Conservation (phyloP, 805 yeast species). For the Clavispora fructus region DNA sequence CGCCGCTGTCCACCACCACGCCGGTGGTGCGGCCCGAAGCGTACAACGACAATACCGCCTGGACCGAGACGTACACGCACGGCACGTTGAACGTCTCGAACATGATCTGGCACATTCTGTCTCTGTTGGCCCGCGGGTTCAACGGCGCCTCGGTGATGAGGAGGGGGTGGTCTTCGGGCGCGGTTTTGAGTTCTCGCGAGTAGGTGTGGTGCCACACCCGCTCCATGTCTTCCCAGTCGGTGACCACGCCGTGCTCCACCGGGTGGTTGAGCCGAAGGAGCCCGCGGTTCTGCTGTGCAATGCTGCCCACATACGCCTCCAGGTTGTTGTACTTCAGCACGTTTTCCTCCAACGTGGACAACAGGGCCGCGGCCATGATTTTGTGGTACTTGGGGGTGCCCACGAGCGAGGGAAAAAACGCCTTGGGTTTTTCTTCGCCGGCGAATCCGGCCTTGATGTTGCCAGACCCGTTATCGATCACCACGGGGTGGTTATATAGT, state of each 20-base stretch:
- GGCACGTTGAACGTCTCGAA: constrained; percentile 74
- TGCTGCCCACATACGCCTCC: constrained; percentile 68
- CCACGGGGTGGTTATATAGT: constrained; percentile 42
- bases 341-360: constrained; percentile 12
- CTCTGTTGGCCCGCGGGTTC: constrained; percentile 61
- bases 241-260: constrained; percentile 70
- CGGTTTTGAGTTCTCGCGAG: constrained; percentile 49
- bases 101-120: constrained; percentile 54
- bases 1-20: constrained; percentile 85
- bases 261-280: constrained; percentile 69
- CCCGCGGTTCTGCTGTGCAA: constrained; percentile 75
- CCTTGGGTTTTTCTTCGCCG: constrained; percentile 78
- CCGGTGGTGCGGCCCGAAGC: constrained; percentile 92
- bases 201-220: constrained; percentile 69
- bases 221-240: constrained; percentile 86
- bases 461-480: constrained; percentile 67
- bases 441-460: constrained; percentile 86
- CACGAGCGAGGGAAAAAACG: constrained; percentile 56
- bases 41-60: constrained; percentile 78
- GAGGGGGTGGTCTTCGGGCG: constrained; percentile 79
- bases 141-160: constrained; percentile 86
- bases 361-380: constrained; percentile 58
- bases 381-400: constrained; percentile 84
- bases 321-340: constrained; percentile 13
- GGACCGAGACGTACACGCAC: constrained; percentile 66